These are phyloP conservation scores for Brassica cretica DNA, from an alignment of 345 rosid genomes.

Conservation along the genomic window DNA sequence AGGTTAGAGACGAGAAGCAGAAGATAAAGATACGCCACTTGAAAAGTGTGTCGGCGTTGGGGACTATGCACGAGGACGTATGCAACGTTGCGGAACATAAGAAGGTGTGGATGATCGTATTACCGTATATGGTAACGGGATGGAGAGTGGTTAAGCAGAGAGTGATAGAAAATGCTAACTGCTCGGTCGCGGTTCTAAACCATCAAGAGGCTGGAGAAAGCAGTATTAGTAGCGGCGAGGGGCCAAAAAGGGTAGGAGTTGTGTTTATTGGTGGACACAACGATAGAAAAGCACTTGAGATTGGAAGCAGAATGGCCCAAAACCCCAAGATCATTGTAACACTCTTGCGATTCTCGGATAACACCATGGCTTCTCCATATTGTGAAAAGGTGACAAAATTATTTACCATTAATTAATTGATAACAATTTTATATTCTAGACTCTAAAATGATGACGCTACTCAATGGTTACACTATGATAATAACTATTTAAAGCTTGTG, in stretches of 20 bases:
- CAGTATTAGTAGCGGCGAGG: neutral
- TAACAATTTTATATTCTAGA: neutral
- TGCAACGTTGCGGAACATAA: neutral
- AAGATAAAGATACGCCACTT: neutral
- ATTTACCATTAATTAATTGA: neutral
- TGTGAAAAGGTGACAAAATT: neutral
- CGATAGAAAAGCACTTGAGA: conserved; percentile 8
- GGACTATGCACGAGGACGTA: conserved; percentile 3
- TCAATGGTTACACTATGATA: neutral
- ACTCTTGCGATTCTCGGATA: neutral
- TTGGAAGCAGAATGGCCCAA: conserved; percentile 2
- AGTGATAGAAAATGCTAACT: neutral
- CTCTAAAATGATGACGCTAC: neutral
- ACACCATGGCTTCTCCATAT: neutral
- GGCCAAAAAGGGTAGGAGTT: neutral
- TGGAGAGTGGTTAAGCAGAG: conserved; percentile 1
- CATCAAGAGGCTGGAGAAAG: neutral
- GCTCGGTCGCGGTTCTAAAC: neutral
- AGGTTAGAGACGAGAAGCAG: neutral
- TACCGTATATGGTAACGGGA: neutral
- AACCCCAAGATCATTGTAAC: neutral
- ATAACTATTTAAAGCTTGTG: neutral
- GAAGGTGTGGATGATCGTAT: neutral
- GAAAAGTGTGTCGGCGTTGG: neutral
- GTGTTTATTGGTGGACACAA: neutral